Base-by-base conservation (phyloP, 345 rosid species). In the Angophora floribunda region DNA sequence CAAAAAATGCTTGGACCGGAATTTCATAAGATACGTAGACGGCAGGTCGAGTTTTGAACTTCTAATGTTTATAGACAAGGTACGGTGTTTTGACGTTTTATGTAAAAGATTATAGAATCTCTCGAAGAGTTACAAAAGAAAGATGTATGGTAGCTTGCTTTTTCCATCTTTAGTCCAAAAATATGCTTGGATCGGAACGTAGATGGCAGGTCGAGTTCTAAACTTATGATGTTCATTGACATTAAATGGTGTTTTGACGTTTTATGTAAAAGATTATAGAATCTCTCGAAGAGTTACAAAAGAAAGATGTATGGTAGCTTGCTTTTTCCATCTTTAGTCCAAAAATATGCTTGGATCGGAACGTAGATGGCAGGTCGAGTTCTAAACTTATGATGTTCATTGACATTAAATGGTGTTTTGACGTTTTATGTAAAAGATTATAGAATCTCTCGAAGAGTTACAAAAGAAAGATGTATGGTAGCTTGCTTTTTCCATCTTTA, bases 251-350 rank as follows among this genome's bases (percentile, higher is more conserved):
- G 41, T 36, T 36, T 61, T 32, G 87, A 36, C 79, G 13, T 67
- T 85, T 91, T 88, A 89, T 91, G 51, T 89, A 94, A 36, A 75
- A 19, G 49, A 75, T 17, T 24, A 36, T 36, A 75, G 24, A 75
- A 70, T 13, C 80, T 70, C 80, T 75, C 82, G 17, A 75, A 11
- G 13, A 7, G 45, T 67, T 32, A 67, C 80, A 16, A 16, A 67
- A 67, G 49, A 75, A 75, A 75, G 49, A 41, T 36, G 49, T 19
- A 41, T 5, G 6, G 49, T 41, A 75, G 82, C 49, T 5, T 75
- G 45, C 9, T 26, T 41, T 44, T 75, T 10, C 26, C 49, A 75
- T 75, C 9, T 75, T 17, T 41, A 21, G 41, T 75, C 45, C 82
- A 36, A 67, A 32, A 16, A 70, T 70, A 70, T 70, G 24, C 45